Base-by-base conservation (phyloP, 108 stramenopile species). In the Skeletonema grethae region DNA sequence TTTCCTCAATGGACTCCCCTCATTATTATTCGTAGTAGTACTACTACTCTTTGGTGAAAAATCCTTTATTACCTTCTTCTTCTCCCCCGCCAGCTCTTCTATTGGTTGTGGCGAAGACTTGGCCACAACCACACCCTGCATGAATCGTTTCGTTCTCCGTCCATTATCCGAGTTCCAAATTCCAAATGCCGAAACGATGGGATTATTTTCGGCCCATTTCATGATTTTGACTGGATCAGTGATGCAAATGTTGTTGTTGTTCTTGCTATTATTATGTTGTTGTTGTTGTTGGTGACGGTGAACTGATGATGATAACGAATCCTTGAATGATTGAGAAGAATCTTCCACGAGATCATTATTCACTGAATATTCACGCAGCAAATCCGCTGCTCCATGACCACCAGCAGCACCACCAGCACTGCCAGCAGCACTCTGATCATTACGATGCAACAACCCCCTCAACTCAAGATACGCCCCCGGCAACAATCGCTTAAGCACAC, bases 191-290 rank as follows among this genome's bases (percentile, higher is more conserved):
- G 82, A 75, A 2, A 85, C 82, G 7, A 87, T 82, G n/a, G 87
- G 87, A 67, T 87, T 87, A 15, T 87, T 87, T 63, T 87, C 87
- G 3, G 87, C 87, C 87, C 87, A 87, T 68, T 87, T 85, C 82
- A 87, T 87, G 0, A 87, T 56, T 60, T 72, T 77, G 45, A 77
- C 76, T 12, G 76, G 76, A 65, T 77, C 76, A 16, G 46, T 41
- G 1, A 68, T 46, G 48, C 9, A 22, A 7, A 7, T 50, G 20
- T 39, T 43, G 31, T 36, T 24, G 5, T 64, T 45, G 63, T 29
- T 28, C 11, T 24, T 64, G 2, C n/a, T 29, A 8, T 18, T 34
- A 1, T 35, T 31, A 5, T 53, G 24, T n/a, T 43, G 2, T 43
- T 43, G 39, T 41, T 41, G 41, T 43, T 43, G 15, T n/a, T n/a